Evolutionary conservation across 495 filamentous ascomycete species (phyloP).

Genomic region (Cercophora sp.): DNA sequence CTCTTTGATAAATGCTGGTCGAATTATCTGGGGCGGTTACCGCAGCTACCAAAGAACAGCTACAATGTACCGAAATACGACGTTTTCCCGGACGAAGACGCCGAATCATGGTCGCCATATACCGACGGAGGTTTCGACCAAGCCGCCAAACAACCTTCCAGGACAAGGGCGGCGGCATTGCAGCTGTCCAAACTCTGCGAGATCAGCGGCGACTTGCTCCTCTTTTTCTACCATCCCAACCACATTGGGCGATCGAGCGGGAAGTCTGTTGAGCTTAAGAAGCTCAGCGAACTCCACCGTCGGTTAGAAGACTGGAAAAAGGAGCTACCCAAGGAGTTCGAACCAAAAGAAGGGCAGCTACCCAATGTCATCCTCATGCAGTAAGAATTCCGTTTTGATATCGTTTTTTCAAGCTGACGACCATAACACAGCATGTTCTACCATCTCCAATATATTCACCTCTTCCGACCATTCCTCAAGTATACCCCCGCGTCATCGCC

Average conservation of each 20-base stretch:
- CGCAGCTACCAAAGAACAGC: constrained; percentile 73
- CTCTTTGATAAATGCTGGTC: constrained; percentile 99
- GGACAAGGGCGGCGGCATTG: constrained; percentile 76
- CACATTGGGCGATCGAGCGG: constrained; percentile 55
- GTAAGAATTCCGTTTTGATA: constrained; percentile 51
- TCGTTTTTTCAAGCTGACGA: constrained; percentile 11
- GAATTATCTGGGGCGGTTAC: constrained; percentile 91
- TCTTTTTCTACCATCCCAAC: constrained; percentile 85
- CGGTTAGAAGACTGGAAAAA: constrained; percentile 89
- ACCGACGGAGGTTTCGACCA: constrained; percentile 73
- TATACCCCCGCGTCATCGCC: constrained; percentile 78
- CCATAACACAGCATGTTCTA: constrained; percentile 77
- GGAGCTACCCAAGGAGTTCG: constrained; percentile 78
- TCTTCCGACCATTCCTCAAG: constrained; percentile 94
- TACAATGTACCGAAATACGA: constrained; percentile 85
- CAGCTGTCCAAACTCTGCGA: constrained; percentile 83
- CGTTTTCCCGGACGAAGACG: constrained; percentile 85
- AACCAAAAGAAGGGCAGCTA: constrained; percentile 83
- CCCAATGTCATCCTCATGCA: constrained; percentile 92
- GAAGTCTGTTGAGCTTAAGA: constrained; percentile 76
- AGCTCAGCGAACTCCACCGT: constrained; percentile 84
- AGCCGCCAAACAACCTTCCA: constrained; percentile 69
- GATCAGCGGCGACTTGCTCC: constrained; percentile 86
- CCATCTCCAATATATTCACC: constrained; percentile 91
- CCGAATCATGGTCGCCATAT: constrained; percentile 81